Conservation (phyloP, 2,329 filamentous ascomycete species). For the Clonostachys sp. region DNA sequence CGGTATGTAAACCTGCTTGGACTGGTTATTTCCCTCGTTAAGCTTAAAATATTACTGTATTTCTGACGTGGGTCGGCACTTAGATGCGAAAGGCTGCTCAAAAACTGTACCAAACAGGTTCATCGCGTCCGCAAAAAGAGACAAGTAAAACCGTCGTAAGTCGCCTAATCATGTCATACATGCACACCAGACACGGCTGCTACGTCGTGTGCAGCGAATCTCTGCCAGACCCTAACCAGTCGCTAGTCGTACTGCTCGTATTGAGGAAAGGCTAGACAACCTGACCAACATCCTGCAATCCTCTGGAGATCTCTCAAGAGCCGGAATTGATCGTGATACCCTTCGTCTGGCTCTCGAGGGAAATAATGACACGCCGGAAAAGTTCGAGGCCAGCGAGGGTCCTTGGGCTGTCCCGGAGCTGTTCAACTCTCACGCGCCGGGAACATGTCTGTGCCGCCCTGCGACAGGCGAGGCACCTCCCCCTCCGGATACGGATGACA, state of each 20-base stretch:
- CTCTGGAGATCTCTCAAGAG: conserved; percentile 24
- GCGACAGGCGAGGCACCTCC: conserved; percentile 29
- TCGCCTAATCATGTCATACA: conserved; percentile 3
- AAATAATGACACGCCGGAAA: not conserved
- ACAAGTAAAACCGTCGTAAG: conserved; percentile 44
- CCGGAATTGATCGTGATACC: not conserved
- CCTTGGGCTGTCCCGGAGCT: conserved; percentile 26
- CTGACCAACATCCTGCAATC: conserved; percentile 42
- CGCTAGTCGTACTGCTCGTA: conserved; percentile 39
- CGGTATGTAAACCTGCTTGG: conserved; percentile 19
- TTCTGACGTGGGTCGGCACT: not conserved
- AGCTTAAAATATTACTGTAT: not conserved
- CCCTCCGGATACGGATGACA: conserved; percentile 38
- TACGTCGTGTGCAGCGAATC: no score
- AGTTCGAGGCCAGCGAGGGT: not conserved
- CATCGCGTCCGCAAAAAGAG: conserved; percentile 47
- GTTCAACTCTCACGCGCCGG: conserved; percentile 41
- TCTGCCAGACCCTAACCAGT: not conserved
- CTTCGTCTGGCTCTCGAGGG: not conserved
- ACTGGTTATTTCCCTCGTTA: not conserved
- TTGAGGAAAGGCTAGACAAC: conserved; percentile 44
- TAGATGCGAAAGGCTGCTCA: conserved; percentile 43
- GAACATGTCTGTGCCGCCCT: conserved; percentile 41
- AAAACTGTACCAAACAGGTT: conserved; percentile 39
- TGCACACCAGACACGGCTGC: no score